Evolutionary conservation across 2,329 filamentous ascomycete species (phyloP), one percentile per base, ranked within the genome.

Genomic region (Aspergillus brunneoviolaceus): DNA sequence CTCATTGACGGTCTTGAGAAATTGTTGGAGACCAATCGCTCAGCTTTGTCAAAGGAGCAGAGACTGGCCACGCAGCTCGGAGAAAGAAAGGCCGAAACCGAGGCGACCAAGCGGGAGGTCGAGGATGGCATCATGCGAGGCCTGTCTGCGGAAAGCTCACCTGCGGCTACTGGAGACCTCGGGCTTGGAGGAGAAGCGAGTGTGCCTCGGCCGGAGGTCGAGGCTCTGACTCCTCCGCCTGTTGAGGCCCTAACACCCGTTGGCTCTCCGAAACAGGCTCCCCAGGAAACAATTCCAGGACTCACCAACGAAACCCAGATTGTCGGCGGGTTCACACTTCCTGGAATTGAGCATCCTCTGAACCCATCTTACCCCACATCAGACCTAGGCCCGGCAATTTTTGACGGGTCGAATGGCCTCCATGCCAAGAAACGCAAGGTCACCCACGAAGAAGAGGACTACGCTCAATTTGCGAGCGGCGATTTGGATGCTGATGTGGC

Each of bases 81-180:
- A 3, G 81, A 80, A n/a, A 87, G 89, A 58, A 91, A 89, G 67
- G 77, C 80, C 2, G 86, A 87, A 58, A 91, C 92, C 16, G 93
- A 97, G 68, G 80, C 82, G 19, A 93, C 91, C 77, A 96, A 96
- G 76, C 87, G 88, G 55, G 89, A 95, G 51, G 92, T 99, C 7
- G 95, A 99, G 75, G 87, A 94, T 65, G 89, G 87, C 52, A 98
- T 99, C 67, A 92, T 99, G 84, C 87, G 89, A 55, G 91, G 91
- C 9, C 83, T 96, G 23, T 86, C 87, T 14, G 84, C 85, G 1
- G 84, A 87, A 9, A 80, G 85, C 10, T 77, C 81, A 3, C 79
- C 81, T 2, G 79, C 80, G 9, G 75, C 80, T 52, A 71, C 81
- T n/a, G 71, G 70, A 47, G 75, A 74, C 33, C 67, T 68, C 45